Conservation (phyloP, 2,329 filamentous ascomycete genomes). For the Fusarium sp. region DNA sequence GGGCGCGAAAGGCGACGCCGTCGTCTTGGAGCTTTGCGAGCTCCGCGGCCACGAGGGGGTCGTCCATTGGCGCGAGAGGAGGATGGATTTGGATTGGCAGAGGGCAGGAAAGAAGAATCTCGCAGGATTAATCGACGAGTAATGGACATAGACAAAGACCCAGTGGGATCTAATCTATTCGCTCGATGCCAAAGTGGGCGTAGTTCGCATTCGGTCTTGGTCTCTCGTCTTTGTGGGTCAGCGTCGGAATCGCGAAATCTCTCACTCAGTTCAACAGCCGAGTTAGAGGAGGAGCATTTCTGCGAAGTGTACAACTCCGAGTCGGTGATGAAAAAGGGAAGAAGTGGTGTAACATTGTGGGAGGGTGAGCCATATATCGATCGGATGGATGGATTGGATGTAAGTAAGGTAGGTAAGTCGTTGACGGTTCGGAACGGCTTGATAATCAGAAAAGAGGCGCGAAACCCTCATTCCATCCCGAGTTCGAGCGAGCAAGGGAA, state of each 20-base stretch:
- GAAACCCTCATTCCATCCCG: background rate
- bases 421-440: background rate
- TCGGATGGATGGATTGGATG: background rate
- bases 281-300: background rate
- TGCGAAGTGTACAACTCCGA: background rate
- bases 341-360: background rate
- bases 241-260: constrained; percentile 25
- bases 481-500: background rate
- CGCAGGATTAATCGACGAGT: constrained; percentile 10
- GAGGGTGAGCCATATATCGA: background rate
- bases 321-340: background rate
- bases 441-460: constrained; percentile 6
- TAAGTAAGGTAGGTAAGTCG: background rate
- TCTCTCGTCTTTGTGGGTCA: constrained; percentile 24
- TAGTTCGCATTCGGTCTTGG: constrained; percentile 32
- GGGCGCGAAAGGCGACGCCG: constrained; percentile 79
- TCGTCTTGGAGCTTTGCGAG: constrained; percentile 45
- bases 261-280: background rate
- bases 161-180: constrained; percentile 16
- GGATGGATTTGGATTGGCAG: background rate
- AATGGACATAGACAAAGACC: constrained; percentile 14
- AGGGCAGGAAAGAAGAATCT: background rate
- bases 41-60: constrained; percentile 50
- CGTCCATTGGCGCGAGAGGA: constrained; percentile 47
- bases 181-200: constrained; percentile 38